phyloP scores from a whole-genome alignment of 2,329 filamentous ascomycete species.

The Escovopsis sp. region DNA sequence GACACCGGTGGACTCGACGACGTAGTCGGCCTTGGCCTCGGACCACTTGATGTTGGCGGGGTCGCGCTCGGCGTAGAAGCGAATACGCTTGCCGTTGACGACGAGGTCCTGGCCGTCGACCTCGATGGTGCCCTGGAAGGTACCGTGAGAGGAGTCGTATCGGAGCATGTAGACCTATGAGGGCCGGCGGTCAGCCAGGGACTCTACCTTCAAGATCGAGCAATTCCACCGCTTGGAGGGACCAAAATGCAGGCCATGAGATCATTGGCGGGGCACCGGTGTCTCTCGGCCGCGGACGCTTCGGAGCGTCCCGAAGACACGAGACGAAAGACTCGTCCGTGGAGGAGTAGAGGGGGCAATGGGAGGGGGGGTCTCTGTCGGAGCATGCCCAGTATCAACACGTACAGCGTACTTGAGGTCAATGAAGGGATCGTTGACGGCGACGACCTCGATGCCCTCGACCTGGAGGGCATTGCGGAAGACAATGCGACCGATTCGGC shows the following conservation, averaged over 20 bases:
- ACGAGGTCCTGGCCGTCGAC: constrained; percentile 55
- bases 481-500: constrained; percentile 97
- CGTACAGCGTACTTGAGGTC: constrained; percentile 93
- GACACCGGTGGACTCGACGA: constrained; percentile 96
- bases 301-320: no score
- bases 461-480: constrained; percentile 96
- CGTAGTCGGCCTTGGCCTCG: constrained; percentile 76
- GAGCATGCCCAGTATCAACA: constrained; percentile 13
- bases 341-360: no score
- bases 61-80: constrained; percentile 89
- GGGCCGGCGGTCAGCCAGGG: not conserved
- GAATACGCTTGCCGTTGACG: constrained; percentile 89
- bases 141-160: constrained; percentile 94
- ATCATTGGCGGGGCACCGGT: no score
- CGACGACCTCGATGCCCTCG: constrained; percentile 78
- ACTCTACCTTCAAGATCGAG: not conserved
- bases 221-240: no score
- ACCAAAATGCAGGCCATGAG: no score
- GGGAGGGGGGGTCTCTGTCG: no score
- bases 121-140: constrained; percentile 85
- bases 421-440: constrained; percentile 99
- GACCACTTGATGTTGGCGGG: constrained; percentile 81
- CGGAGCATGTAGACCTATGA: constrained; percentile 97
- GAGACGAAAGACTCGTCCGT: no score
- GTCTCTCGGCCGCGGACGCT: no score